Base-by-base conservation (phyloP, 768 basidiomycete genomes). In the Cubamyces lactineus region DNA sequence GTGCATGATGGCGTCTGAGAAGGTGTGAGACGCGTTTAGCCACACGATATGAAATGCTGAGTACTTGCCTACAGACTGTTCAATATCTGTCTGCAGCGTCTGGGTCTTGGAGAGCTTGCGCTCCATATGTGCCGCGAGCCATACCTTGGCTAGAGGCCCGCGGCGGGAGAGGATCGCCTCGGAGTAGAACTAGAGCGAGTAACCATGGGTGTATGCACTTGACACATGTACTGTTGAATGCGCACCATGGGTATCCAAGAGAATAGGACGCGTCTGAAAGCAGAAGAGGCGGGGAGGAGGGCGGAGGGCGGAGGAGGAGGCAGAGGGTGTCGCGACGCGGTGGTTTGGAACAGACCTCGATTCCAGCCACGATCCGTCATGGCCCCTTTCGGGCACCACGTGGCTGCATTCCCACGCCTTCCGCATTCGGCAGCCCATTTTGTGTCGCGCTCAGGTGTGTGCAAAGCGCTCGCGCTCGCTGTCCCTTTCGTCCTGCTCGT, bases 41-140 rank as follows among this genome's bases (percentile, higher is more conserved):
- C n/a, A 34, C 8, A 6, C n/a, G 13, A 11, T 13, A 5, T 2
- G 16, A 17, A 8, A 15, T 40, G n/a, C 13, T 5, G 17, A 63
- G 42, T 57, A 79, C 89, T 66, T 67, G 89, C 93, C 92, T 67
- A 96, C 94, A 57, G 92, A 91, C 73, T 98, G 87, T 66, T 91
- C 94, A 55, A 99, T 97, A 75, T 97, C 93, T 0, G 96, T 96
- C 71, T 95, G 92, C 2, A 97, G 78, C 1, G 96, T 94, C 74
- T 96, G 94, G 26, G 89, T 87, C 77, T 98, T 99, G 68, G 92
- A 94, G 70, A 99, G 87, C 79, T 98, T 98, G 71, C 94, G 87
- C 76, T 98, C 95, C 88, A 96, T 95, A 82, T 98, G 96, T 1
- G 97, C 96, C 43, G 96, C 96, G 56, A 99, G 89, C 97, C 97